Base-by-base conservation (phyloP, 2,329 filamentous ascomycete genomes). In the Fusarium siculi region DNA sequence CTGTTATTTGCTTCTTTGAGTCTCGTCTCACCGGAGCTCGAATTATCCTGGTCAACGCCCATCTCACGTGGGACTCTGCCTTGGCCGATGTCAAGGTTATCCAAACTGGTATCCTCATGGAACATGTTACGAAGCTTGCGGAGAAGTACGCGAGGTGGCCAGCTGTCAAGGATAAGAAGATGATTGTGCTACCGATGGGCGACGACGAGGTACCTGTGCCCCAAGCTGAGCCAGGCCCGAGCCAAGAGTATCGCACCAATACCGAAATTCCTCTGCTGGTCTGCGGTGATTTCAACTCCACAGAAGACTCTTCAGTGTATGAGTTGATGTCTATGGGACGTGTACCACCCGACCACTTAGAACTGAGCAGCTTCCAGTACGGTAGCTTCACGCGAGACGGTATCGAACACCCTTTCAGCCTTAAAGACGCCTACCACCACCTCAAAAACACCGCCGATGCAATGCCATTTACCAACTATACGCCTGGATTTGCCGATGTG, bases 261-360 rank as follows among this genome's bases (percentile, higher is more conserved):
- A 93, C 94, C 2, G 93, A 97, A 75, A 97, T 99, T 53, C 96
- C 96, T 3, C 86, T 98, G 42, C 84, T 99, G 66, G 90, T 99
- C 58, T 98, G 96, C 77, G 96, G 96, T 77, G 96, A 99, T 82
- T 97, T 98, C 87, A 99, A 99, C 84, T 98, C 96, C 8, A 92
- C 92, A 3, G 89, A 90, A 18, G 92, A 93, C 62, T 98, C 95
- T 58, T 95, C 94, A 47, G 95, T 98, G 2, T 97, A 97, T 81
- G 95, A 98, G 73, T 87, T 99, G 49, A 90, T 99, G 74, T 91
- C 93, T 6, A 91, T 92, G 79, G 96, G 96, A 43, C 90, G 89
- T 46, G 88, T 99, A 25, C 87, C 91, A 16, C 92, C 93, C 56
- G 89, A 93, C 60, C 96, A 99, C 80, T 86, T 89, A 8, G 96